Evolutionary conservation across 2,329 filamentous ascomycete genomes (phyloP).

Genomic region (Venturia asperata): DNA sequence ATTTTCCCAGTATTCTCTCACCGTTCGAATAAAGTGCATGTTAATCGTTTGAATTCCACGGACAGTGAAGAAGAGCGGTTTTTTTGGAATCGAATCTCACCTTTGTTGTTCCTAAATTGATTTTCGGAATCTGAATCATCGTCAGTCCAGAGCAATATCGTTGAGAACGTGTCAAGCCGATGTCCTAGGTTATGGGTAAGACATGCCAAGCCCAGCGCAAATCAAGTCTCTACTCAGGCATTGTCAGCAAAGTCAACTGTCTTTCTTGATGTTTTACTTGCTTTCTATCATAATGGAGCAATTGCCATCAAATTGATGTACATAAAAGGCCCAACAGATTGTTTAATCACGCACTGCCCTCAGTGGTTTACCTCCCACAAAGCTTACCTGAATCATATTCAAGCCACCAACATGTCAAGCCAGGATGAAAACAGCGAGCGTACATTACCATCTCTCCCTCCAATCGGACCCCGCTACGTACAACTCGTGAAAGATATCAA

Average conservation of each 20-base stretch:
- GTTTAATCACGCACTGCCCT: background rate
- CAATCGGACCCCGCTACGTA: background rate
- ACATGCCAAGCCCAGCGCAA: background rate
- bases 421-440: background rate
- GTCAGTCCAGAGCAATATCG: no score
- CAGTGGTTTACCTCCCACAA: background rate
- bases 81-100: no score
- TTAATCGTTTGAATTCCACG: no score
- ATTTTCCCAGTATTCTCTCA: no score
- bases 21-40: no score
- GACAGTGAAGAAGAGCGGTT: no score
- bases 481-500: background rate
- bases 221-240: background rate
- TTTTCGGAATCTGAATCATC: no score
- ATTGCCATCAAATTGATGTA: background rate
- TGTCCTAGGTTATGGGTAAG: background rate
- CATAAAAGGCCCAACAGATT: background rate
- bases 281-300: background rate
- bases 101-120: no score
- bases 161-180: no score
- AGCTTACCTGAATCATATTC: background rate
- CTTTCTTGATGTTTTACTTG: background rate
- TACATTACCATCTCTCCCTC: background rate
- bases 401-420: background rate
- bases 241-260: background rate